Conservation (phyloP, 1,284 basidiomycete species). For the Caloboletus firmus region DNA sequence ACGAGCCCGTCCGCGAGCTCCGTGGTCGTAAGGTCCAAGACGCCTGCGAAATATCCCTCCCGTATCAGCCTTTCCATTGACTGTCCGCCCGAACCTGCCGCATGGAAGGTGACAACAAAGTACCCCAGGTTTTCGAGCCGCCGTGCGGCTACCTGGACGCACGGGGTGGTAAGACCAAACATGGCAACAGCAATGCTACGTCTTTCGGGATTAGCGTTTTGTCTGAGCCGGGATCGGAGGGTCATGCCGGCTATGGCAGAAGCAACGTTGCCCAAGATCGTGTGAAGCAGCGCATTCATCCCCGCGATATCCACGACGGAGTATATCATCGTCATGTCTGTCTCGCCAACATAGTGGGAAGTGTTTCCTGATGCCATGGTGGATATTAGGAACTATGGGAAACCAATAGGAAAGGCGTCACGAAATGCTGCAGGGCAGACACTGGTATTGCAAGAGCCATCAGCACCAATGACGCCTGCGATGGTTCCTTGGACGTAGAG, state of each 20-base stretch:
- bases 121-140: constrained; percentile 29
- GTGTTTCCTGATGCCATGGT: constrained; percentile 33
- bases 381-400: constrained; percentile 30
- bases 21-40: constrained; percentile 32
- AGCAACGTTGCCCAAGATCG: constrained; percentile 26
- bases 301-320: constrained; percentile 32
- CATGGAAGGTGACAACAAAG: constrained; percentile 29
- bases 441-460: constrained; percentile 31
- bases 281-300: constrained; percentile 29
- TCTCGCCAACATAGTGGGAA: constrained; percentile 29
- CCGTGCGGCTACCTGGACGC: constrained; percentile 23
- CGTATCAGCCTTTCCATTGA: constrained; percentile 33
- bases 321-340: constrained; percentile 33
- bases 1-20: constrained; percentile 33
- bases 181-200: constrained; percentile 24
- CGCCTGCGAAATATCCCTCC: constrained; percentile 24
- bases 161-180: constrained; percentile 33
- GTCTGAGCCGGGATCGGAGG: constrained; percentile 1
- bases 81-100: constrained; percentile 29
- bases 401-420: constrained; percentile 25
- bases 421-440: constrained; percentile 29
- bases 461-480: constrained; percentile 22
- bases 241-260: constrained; percentile 30
- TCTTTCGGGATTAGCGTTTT: neutral
- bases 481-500: constrained; percentile 14